phyloP scores from a whole-genome alignment of 805 yeast genomes.

The Saitoella complicata region DNA sequence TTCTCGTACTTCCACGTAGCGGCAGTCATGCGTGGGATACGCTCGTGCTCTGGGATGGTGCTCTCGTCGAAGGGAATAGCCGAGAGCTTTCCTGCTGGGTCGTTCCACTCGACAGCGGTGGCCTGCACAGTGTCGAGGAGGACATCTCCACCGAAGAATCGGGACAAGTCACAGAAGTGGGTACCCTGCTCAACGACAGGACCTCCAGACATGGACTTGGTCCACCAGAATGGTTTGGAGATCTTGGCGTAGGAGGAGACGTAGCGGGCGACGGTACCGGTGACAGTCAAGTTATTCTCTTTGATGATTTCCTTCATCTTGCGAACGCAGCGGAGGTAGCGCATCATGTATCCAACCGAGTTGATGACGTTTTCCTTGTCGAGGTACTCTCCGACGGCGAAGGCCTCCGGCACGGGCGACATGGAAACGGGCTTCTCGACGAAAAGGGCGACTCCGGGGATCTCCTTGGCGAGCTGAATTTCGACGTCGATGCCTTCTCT shows the following conservation, averaged over 20 bases:
- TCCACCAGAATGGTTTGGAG: conserved; percentile 12
- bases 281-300: conserved; percentile 10
- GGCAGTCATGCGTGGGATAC: conserved; percentile 11
- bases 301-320: conserved; percentile 9
- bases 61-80: conserved; percentile 10
- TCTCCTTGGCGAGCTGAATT: conserved; percentile 5
- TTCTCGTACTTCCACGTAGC: conserved; percentile 12
- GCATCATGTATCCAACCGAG: conserved; percentile 14
- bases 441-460: conserved; percentile 7
- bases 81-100: conserved; percentile 10
- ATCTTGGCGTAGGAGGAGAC: conserved; percentile 9
- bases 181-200: conserved; percentile 15
- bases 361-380: conserved; percentile 3
- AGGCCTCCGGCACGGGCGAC: conserved; percentile 11
- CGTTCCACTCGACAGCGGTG: conserved; percentile 8
- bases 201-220: conserved; percentile 12
- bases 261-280: conserved; percentile 9
- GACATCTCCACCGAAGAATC: conserved; percentile 13
- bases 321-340: conserved; percentile 13
- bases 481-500: conserved; percentile 9
- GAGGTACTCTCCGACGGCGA: conserved; percentile 8
- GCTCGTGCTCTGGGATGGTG: conserved; percentile 8
- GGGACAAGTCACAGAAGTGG: conserved; percentile 12
- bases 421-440: conserved; percentile 13
- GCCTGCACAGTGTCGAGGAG: conserved; percentile 8